Evolutionary conservation across 169 alveolate species (phyloP).

Genomic region (Neospora caninum): DNA sequence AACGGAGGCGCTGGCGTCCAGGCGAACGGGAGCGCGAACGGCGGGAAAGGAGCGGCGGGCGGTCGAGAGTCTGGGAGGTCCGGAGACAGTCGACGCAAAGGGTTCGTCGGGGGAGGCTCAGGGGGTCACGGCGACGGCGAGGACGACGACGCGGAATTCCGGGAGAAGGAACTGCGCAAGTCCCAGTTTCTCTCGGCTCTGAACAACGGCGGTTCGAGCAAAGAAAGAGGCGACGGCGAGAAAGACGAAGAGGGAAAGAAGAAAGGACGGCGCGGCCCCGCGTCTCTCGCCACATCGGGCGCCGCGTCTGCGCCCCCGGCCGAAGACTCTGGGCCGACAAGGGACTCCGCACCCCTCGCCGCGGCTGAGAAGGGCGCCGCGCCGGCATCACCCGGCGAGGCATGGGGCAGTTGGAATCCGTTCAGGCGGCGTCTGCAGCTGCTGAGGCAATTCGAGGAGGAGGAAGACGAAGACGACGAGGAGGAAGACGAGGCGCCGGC

Average conservation of each 20-base stretch:
- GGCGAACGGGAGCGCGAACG: neutral
- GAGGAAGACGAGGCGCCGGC: neutral
- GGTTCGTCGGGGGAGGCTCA: neutral
- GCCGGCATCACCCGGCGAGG: neutral
- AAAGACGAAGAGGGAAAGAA: neutral
- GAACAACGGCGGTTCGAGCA: neutral
- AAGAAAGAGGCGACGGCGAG: neutral
- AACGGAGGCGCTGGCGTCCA: no score
- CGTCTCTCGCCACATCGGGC: neutral
- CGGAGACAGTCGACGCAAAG: neutral
- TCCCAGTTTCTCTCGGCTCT: neutral
- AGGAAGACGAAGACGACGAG: constrained; percentile 18
- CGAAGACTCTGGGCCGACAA: neutral
- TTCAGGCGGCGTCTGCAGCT: constrained; percentile 24
- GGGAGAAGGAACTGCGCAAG: neutral
- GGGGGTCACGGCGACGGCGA: neutral
- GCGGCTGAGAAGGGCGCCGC: no score
- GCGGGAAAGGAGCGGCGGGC: neutral
- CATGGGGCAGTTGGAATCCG: constrained; percentile 21
- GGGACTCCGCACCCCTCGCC: no score
- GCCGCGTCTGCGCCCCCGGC: neutral
- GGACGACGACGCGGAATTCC: neutral
- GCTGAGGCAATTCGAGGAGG: constrained; percentile 28
- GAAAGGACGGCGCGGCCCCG: neutral
- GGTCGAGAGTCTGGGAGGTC: neutral